Base-by-base conservation (phyloP, 371 early-diverging fungal species). In the Mortierella sp. region DNA sequence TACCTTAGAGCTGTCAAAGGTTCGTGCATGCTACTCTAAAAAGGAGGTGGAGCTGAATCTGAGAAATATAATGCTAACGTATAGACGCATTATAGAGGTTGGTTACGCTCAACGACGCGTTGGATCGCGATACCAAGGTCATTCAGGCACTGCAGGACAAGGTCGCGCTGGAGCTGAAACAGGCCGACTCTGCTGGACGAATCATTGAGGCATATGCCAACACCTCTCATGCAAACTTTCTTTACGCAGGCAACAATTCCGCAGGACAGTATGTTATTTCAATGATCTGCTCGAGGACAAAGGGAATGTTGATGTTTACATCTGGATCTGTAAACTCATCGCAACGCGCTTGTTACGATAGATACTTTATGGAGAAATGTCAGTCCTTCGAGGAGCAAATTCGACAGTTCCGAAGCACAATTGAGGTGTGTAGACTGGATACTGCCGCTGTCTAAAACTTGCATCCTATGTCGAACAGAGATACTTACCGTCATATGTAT, bases 151-250 rank as follows among this genome's bases (percentile, higher is more conserved):
- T 75, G 31, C 76, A 69, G 49, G 61, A 69, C 24, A 64, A 62
- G 26, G 70, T 75, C 7, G 60, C 42, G 0, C 64, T 69, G 30
- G 70, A 75, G 31, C 49, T 75, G 27, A 75, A 75, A 42, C 68
- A 68, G 52, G 69, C 70, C 2, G 76, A 75, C 21, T 68, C 70
- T 49, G 76, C 76, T 23, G 76, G 70, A 48, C 58, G 76, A 39
- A 69, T 64, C 32, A 69, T 75, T 43, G 76, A 75, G 24, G 67
- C 69, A 4, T 75, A 75, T 42, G 63, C 61, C 24, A 67, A 62
- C 55, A 56, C 67, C 6, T 58, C 67, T 6, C 67, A 67, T 12
- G 73, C 73, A 23, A 56, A 67, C 55, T 72, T 72, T 44, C 54
- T 72, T 15, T 72, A 72, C 24, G 73, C 73, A 0, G 67, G 67